phyloP scores from a whole-genome alignment of 805 yeast species.

The Ascoidea asiatica region DNA sequence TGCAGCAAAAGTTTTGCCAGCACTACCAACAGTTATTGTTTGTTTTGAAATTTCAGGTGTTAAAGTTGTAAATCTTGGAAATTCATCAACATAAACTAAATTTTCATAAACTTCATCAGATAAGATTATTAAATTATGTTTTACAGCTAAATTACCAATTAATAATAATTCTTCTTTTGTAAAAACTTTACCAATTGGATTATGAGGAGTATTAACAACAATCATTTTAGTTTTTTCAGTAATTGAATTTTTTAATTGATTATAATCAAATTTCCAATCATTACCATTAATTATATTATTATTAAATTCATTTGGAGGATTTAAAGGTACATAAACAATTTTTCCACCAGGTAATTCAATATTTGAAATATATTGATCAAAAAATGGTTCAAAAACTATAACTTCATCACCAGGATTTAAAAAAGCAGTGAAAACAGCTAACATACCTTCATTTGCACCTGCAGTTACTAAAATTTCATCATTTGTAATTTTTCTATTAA shows the following conservation, averaged over 20 bases:
- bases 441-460: conserved; percentile 95
- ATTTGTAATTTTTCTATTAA: conserved; percentile 40
- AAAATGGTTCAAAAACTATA: conserved; percentile 92
- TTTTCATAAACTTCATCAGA: conserved; percentile 96
- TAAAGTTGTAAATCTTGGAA: conserved; percentile 76
- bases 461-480: conserved; percentile 73
- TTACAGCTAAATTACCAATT: conserved; percentile 74
- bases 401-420: conserved; percentile 86
- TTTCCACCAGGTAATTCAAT: conserved; percentile 90
- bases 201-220: conserved; percentile 88
- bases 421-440: conserved; percentile 73
- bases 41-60: conserved; percentile 66
- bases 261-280: conserved; percentile 82
- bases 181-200: conserved; percentile 89
- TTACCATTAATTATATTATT: conserved; percentile 54
- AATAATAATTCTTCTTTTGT: conserved; percentile 56
- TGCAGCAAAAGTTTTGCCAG: conserved; percentile 97
- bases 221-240: conserved; percentile 70
- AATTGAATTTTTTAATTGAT: conserved; percentile 59
- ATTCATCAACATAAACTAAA: conserved; percentile 52
- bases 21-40: conserved; percentile 89
- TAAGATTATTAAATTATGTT: conserved; percentile 68
- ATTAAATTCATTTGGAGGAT: conserved; percentile 66
- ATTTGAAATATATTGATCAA: conserved; percentile 92
- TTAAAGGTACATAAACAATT: conserved; percentile 73